Evolutionary conservation across 257 asterid species (phyloP).

Genomic region (Handroanthus guayacan): DNA sequence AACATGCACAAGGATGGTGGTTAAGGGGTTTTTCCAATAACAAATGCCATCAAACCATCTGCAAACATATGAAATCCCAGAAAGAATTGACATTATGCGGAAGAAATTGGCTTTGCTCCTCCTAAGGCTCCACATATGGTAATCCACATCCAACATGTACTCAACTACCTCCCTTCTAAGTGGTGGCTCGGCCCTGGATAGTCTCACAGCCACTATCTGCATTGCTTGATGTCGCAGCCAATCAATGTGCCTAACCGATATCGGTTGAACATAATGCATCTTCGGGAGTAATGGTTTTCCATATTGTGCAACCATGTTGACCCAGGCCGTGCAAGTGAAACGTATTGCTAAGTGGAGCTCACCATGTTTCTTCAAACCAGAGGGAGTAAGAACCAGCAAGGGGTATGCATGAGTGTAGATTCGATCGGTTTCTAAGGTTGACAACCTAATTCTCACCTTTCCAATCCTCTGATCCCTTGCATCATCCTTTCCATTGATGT

Average conservation of each 20-base stretch:
- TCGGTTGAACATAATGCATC: constrained; percentile 84
- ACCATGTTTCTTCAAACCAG: constrained; percentile 82
- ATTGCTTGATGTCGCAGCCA: constrained; percentile 93
- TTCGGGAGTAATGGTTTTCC: constrained; percentile 82
- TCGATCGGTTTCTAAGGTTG: constrained; percentile 72
- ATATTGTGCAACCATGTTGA: constrained; percentile 76
- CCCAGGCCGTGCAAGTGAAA: constrained; percentile 85
- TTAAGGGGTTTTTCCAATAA: constrained; percentile 77
- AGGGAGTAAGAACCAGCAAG: constrained; percentile 67
- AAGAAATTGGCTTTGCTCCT: constrained; percentile 90
- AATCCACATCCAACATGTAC: constrained; percentile 84
- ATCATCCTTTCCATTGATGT: constrained; percentile 70
- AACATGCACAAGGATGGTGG: constrained; percentile 75
- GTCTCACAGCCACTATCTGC: constrained; percentile 69
- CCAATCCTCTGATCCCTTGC: constrained; percentile 77
- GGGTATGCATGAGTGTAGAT: constrained; percentile 82
- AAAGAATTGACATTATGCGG: constrained; percentile 75
- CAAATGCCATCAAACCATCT: constrained; percentile 79
- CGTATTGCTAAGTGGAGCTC: constrained; percentile 86
- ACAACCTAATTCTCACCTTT: constrained; percentile 83
- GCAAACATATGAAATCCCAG: constrained; percentile 57
- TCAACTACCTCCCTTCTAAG: constrained; percentile 81
- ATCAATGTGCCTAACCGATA: constrained; percentile 80
- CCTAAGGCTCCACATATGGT: constrained; percentile 77
- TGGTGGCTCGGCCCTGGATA: constrained; percentile 84